phyloP scores from a whole-genome alignment of 495 filamentous ascomycete species.

The Acidiella bohemica region DNA sequence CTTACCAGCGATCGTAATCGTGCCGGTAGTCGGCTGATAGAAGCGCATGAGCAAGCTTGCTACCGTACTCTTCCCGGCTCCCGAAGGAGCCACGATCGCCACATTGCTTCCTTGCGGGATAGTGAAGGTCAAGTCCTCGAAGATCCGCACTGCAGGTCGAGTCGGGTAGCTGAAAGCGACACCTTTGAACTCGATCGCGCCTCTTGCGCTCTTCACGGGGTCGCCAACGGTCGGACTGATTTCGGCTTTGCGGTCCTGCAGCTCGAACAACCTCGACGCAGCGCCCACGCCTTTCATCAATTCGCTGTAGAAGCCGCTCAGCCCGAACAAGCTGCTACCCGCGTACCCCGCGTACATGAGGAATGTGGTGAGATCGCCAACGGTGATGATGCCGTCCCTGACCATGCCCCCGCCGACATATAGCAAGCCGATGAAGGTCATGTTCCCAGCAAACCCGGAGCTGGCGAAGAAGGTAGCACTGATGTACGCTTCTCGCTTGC shows the following conservation, averaged over 20 bases:
- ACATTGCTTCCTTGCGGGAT: slow-evolving; percentile 89
- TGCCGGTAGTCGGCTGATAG: slow-evolving; percentile 68
- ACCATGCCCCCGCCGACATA: slow-evolving; percentile 88
- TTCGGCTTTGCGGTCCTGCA: slow-evolving; percentile 80
- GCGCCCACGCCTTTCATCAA: slow-evolving; percentile 98
- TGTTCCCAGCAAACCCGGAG: slow-evolving; percentile 80
- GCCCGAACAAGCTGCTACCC: slow-evolving; percentile 76
- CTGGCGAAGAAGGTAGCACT: slow-evolving; percentile 83
- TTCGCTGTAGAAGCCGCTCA: slow-evolving; percentile 94
- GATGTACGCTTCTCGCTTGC: slow-evolving; percentile 70
- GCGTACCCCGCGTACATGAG: slow-evolving; percentile 96
- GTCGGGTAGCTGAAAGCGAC: slow-evolving; percentile 22
- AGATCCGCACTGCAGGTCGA: slow-evolving; percentile 61
- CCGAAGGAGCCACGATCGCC: slow-evolving; percentile 88
- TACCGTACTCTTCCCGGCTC: slow-evolving; percentile 91
- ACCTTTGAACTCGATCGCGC: slow-evolving; percentile 40
- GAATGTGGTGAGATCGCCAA: slow-evolving; percentile 92
- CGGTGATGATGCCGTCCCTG: slow-evolving; percentile 64
- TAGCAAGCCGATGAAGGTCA: slow-evolving; percentile 86
- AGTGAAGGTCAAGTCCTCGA: slow-evolving; percentile 74
- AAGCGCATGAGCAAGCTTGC: slow-evolving; percentile 78
- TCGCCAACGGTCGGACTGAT: slow-evolving; percentile 72
- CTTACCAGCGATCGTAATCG: slow-evolving; percentile 67
- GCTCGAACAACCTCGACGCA: slow-evolving; percentile 84
- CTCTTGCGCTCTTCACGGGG: slow-evolving; percentile 67